phyloP scores from a whole-genome alignment of 192 early-diverging fungal genomes.

The Gamsiella multidivaricata region DNA sequence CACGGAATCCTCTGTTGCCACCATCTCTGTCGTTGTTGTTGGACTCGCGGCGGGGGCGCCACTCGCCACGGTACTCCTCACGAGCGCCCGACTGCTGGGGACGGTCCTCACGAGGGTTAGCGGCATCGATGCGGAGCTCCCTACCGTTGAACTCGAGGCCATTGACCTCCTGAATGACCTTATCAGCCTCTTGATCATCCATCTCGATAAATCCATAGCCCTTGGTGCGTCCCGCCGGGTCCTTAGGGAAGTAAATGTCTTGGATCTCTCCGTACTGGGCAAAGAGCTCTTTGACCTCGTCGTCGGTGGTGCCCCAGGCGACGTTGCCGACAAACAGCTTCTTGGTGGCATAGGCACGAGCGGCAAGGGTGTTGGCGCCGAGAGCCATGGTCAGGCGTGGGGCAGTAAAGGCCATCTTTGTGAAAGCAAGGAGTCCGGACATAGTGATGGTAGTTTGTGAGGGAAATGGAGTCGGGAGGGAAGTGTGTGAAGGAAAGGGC shows the following conservation, averaged over 20 bases:
- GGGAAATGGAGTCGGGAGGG: not conserved
- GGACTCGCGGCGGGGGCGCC: conserved; percentile 40
- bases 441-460: conserved; percentile 14
- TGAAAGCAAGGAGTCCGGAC: conserved; percentile 52
- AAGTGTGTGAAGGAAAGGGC: not conserved
- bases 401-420: conserved; percentile 46
- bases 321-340: conserved; percentile 53
- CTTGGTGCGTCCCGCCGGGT: conserved; percentile 42
- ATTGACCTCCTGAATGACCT: conserved; percentile 26
- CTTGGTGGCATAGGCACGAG: conserved; percentile 49
- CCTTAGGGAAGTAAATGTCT: conserved; percentile 42
- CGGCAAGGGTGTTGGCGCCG: conserved; percentile 38
- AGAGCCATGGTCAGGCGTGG: conserved; percentile 30
- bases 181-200: conserved; percentile 34
- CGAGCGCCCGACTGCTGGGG: conserved; percentile 6
- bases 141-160: conserved; percentile 46
- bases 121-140: conserved; percentile 25
- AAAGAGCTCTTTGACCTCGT: conserved; percentile 41
- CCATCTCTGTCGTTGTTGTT: conserved; percentile 12
- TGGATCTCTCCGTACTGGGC: conserved; percentile 20
- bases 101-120: conserved; percentile 21
- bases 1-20: conserved; percentile 32
- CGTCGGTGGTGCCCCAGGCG: conserved; percentile 48
- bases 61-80: conserved; percentile 23
- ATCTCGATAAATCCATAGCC: conserved; percentile 43